These are phyloP conservation scores for Tremella mesenterica DNA, from an alignment of 768 basidiomycete species.

Conservation along the genomic window DNA sequence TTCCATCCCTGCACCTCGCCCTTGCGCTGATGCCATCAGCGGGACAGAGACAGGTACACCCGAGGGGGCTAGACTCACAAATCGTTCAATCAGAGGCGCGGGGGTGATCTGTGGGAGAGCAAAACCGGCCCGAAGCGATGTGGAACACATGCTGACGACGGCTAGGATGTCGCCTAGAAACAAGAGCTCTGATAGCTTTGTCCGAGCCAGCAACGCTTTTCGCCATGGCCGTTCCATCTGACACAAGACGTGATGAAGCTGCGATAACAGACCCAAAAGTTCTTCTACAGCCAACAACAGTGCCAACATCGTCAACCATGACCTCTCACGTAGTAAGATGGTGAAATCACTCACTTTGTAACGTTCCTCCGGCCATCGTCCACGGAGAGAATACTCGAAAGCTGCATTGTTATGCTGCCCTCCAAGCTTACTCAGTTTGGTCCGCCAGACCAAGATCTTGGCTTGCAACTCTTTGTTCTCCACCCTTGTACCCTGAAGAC, in stretches of 20 bases:
- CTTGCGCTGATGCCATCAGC: slow-evolving; percentile 1
- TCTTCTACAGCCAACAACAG: slow-evolving; percentile 49
- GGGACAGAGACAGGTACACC: not conserved
- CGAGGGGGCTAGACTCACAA: slow-evolving; percentile 15
- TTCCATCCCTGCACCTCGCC: slow-evolving; percentile 54
- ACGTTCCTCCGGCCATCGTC: slow-evolving; percentile 67
- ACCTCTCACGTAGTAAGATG: not conserved
- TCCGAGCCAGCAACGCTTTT: slow-evolving; percentile 63
- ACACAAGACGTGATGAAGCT: slow-evolving; percentile 63
- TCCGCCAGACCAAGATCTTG: slow-evolving; percentile 63
- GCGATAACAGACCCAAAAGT: slow-evolving; percentile 59
- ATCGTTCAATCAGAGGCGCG: slow-evolving; percentile 50
- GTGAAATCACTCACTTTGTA: slow-evolving; percentile 54
- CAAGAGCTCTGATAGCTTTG: slow-evolving; percentile 64
- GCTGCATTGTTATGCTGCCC: slow-evolving; percentile 13
- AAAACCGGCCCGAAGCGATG: slow-evolving; percentile 61
- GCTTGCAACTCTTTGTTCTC: slow-evolving; percentile 55
- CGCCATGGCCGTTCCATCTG: slow-evolving; percentile 71
- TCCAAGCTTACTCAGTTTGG: slow-evolving; percentile 60
- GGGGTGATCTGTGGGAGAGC: slow-evolving; percentile 82
- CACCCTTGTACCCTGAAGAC: slow-evolving; percentile 47
- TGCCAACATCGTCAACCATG: slow-evolving; percentile 14
- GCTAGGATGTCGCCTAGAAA: slow-evolving; percentile 80
- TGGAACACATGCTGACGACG: slow-evolving; percentile 76
- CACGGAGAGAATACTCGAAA: slow-evolving; percentile 62